Evolutionary conservation across 495 filamentous ascomycete genomes (phyloP).

Genomic region (Poronia punctata): DNA sequence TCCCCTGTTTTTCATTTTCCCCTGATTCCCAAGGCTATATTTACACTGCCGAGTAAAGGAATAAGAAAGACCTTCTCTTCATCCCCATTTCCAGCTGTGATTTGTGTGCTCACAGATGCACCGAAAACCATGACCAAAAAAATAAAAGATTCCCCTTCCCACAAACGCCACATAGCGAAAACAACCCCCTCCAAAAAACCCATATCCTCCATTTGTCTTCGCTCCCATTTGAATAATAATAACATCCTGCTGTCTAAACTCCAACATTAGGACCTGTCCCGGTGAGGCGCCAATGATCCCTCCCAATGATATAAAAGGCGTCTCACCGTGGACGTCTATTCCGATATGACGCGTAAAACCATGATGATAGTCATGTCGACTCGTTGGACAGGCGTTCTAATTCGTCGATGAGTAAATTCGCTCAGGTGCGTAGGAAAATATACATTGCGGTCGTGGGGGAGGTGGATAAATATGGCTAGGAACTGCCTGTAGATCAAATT

Average conservation of each 20-base stretch:
- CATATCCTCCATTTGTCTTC: neutral
- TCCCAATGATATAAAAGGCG: constrained; percentile 4
- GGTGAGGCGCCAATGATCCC: constrained; percentile 6
- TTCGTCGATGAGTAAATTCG: constrained; percentile 13
- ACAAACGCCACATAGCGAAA: constrained; percentile 6
- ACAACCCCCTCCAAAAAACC: neutral
- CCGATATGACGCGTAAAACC: constrained; percentile 19
- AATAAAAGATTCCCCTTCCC: neutral
- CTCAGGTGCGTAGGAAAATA: constrained; percentile 19
- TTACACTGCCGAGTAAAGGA: neutral
- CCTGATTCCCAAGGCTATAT: neutral
- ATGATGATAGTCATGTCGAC: constrained; percentile 24
- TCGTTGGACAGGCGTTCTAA: constrained; percentile 20
- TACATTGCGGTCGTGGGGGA: constrained; percentile 23
- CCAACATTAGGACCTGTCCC: constrained; percentile 2
- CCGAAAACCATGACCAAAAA: no score
- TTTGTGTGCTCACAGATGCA: constrained; percentile 1
- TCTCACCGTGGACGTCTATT: constrained; percentile 16
- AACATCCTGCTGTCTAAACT: constrained; percentile 8
- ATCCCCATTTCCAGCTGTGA: constrained; percentile 2
- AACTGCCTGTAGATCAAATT: no score
- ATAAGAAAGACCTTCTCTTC: neutral
- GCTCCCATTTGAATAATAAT: neutral
- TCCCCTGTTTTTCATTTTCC: neutral
- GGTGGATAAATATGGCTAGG: constrained; percentile 2